Base-by-base conservation (phyloP, 2,329 filamentous ascomycete genomes). In the Triangularia setosa region DNA sequence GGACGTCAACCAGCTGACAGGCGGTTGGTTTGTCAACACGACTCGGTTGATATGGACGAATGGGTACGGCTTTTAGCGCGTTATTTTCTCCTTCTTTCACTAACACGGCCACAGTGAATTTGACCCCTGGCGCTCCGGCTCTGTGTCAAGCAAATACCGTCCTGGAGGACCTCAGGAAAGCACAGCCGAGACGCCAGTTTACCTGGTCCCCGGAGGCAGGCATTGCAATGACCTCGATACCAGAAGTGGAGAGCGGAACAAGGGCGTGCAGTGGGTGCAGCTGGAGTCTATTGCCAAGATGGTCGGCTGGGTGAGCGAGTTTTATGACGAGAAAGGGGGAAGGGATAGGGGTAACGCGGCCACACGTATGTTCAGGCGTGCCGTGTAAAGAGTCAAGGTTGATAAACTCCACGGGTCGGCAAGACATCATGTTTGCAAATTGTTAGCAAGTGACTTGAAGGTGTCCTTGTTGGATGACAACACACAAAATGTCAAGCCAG, bases 111-210 rank as follows among this genome's bases (percentile, higher is more conserved):
- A 35, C 33, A 73, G 82, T 53, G 78, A 85, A 72, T 83, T 77
- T 62, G 86, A 89, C 71, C 86, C 86, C 5, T 88, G 86, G 86
- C 78, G 81, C 33, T 79, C 83, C 3, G 79, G 81, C 0, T 80
- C 80, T 3, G 80, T 88, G 0, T 81, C 80, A 0, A 83, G 83
- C 18, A 76, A 79, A 25, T 80, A 81, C 71, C 78, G 85, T 21
- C 83, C 84, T 0, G 82, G 79, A 5, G 86, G 86, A 0, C 83
- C 84, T 1, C 72, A 87, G 16, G 14, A 73, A 62, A 79, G 80
- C 11, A 84, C 80, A 0, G 25, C 72, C 0, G 70, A 80, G 25
- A 78, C 79, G 0, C 85, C 86, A 0, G 76, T 87, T 11, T 77
- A 81, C 61, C 69, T 88, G 21, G 81, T 88, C 55, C 79, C 81